Evolutionary conservation across 2,329 filamentous ascomycete genomes (phyloP), one percentile per base, ranked within the genome.

Genomic region (Sarocladiaceae sp.): DNA sequence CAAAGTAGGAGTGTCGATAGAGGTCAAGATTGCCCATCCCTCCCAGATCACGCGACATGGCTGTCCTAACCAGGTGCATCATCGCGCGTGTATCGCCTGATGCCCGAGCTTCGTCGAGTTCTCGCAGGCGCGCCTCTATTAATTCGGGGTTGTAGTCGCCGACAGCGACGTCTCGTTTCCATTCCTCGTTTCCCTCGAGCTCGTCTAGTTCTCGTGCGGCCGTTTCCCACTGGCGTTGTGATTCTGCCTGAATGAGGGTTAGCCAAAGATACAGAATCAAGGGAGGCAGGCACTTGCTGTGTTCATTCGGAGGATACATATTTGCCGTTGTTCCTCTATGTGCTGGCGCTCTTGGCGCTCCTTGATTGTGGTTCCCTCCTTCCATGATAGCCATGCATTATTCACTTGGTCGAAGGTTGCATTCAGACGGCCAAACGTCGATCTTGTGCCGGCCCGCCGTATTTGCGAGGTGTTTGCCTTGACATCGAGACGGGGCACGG

Each of bases 11-110:
- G 64, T 94, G 88, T 52, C 85, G 85, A 71, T 97, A 97, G 2
- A 97, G 76, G 50, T 84, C 80, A 37, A 87, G 78, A 62, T 91
- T 88, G 55, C 88, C 90, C 87, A 97, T 96, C 50, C 87, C 88
- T 7, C 90, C 92, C 10, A 96, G 73, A 60, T 92, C 86, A 40
- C 92, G 84, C 35, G 86, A 90, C 47, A 97, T 71, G 2, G 88
- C 79, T 1, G 90, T 96, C 25, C 92, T 84, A 33, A 96, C 77
- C 33, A 94, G 76, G 62, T 90, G 85, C 62, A 94, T 77, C 86
- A 96, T 94, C 52, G 78, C 77, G 55, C 78, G 79, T 52, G 90
- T 78, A 66, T 97, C 89, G 58, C 84, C 83, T 57, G 78, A 84
- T 11, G 77, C 74, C 4, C 88, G 81, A 15, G 90, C 91, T 11